phyloP scores from a whole-genome alignment of 2,329 filamentous ascomycete species.

The Penicillium sp. region DNA sequence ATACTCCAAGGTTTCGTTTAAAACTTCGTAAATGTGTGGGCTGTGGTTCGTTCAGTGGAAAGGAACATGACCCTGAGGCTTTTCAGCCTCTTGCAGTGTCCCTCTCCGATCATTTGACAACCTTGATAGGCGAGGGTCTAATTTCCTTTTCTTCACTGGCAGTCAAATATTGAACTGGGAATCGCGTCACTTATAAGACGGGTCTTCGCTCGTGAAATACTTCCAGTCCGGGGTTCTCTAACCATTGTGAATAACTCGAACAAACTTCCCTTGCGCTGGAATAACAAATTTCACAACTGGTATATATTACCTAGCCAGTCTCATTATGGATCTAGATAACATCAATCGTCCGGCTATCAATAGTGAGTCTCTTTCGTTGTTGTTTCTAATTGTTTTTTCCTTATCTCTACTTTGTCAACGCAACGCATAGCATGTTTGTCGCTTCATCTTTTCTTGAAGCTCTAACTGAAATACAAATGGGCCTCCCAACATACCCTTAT shows the following conservation, averaged over 20 bases:
- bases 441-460: too few species aligned
- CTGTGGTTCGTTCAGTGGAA: not conserved
- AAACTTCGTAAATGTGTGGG: not conserved
- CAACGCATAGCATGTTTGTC: too few species aligned
- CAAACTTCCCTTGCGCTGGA: too few species aligned
- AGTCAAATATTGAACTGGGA: not conserved
- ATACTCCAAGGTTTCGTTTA: constrained; percentile 1
- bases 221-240: not conserved
- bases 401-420: not conserved
- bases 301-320: not conserved
- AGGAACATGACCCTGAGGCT: not conserved
- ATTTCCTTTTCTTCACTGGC: not conserved
- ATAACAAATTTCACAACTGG: too few species aligned
- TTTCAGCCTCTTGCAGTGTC: not conserved
- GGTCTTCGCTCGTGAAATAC: not conserved
- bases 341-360: constrained; percentile 10
- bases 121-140: not conserved
- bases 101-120: not conserved
- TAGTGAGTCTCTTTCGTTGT: not conserved
- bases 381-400: not conserved
- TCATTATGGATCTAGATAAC: constrained; percentile 4
- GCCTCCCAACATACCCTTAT: too few species aligned
- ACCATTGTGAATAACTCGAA: not conserved
- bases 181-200: not conserved
- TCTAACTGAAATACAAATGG: too few species aligned